phyloP scores from a whole-genome alignment of 179 eudicot genomes.

The Silene noctiflora region DNA sequence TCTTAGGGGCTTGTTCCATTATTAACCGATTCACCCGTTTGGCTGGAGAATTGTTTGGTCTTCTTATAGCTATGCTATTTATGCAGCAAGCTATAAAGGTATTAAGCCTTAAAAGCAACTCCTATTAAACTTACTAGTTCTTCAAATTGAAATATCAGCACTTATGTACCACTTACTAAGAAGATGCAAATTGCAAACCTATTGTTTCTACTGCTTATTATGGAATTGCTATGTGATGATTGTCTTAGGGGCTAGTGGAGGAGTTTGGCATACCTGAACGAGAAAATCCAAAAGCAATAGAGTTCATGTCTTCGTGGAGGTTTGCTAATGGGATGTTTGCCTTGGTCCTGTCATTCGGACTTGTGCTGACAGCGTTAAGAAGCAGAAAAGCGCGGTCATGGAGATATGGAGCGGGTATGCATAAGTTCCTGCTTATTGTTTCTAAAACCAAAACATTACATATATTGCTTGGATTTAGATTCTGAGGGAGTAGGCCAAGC shows the following conservation, averaged over 20 bases:
- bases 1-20: slow-evolving; percentile 90
- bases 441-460: slow-evolving; percentile 6
- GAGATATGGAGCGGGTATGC: slow-evolving; percentile 83
- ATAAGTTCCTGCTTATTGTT: not conserved
- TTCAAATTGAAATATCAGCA: not conserved
- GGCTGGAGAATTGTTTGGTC: slow-evolving; percentile 90
- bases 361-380: slow-evolving; percentile 65
- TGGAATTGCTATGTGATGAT: not conserved
- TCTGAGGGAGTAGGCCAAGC: no score
- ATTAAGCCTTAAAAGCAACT: slow-evolving; percentile 5
- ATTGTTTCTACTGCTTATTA: not conserved
- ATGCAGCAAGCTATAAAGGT: slow-evolving; percentile 95
- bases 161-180: not conserved
- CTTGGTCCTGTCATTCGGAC: slow-evolving; percentile 83
- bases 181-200: not conserved
- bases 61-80: slow-evolving; percentile 94
- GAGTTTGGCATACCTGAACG: slow-evolving; percentile 68
- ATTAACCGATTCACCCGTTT: slow-evolving; percentile 85
- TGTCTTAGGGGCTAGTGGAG: slow-evolving; percentile 69
- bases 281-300: slow-evolving; percentile 42
- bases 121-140: not conserved
- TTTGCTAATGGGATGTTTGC: slow-evolving; percentile 98
- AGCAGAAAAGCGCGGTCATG: slow-evolving; percentile 95
- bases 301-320: slow-evolving; percentile 80
- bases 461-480: not conserved